phyloP scores from a whole-genome alignment of 345 rosid species.

The Aquilaria sinensis region DNA sequence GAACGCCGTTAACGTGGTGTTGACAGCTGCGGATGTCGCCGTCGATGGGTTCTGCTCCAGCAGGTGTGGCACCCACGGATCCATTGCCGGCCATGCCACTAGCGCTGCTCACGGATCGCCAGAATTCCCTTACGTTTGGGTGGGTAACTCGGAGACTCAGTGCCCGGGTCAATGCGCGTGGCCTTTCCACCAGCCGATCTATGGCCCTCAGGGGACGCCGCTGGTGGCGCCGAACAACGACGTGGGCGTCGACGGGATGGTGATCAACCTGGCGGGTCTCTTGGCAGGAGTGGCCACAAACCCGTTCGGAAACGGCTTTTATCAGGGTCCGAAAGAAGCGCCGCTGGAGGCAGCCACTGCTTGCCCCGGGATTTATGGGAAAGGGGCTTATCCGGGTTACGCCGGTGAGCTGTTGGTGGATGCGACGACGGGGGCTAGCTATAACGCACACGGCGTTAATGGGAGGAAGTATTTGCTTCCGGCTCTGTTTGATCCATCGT shows the following conservation, averaged over 20 bases:
- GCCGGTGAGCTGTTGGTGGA: constrained; percentile 64
- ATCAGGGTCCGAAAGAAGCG: constrained; percentile 66
- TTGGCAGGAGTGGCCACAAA: constrained; percentile 82
- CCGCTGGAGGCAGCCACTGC: constrained; percentile 85
- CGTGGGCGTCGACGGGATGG: constrained; percentile 82
- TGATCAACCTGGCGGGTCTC: constrained; percentile 67
- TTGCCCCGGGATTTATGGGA: constrained; percentile 69
- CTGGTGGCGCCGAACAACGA: constrained; percentile 77
- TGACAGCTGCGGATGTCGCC: constrained; percentile 52
- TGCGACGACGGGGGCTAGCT: constrained; percentile 61
- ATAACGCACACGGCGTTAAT: constrained; percentile 58
- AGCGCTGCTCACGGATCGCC: constrained; percentile 16
- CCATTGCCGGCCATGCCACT: constrained; percentile 24
- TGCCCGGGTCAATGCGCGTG: constrained; percentile 51
- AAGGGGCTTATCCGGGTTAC: constrained; percentile 79
- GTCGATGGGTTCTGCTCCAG: constrained; percentile 50
- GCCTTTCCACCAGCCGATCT: constrained; percentile 47
- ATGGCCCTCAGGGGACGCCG: constrained; percentile 68
- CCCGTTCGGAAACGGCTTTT: constrained; percentile 79
- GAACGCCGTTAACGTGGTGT: constrained; percentile 45
- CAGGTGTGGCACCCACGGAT: constrained; percentile 60
- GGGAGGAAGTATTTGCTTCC: constrained; percentile 77
- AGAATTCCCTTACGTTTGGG: constrained; percentile 76
- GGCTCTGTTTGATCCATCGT: constrained; percentile 62
- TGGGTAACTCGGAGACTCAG: constrained; percentile 77